Evolutionary conservation across 2,329 filamentous ascomycete genomes (phyloP).

Genomic region (Epichloe coenophiala): DNA sequence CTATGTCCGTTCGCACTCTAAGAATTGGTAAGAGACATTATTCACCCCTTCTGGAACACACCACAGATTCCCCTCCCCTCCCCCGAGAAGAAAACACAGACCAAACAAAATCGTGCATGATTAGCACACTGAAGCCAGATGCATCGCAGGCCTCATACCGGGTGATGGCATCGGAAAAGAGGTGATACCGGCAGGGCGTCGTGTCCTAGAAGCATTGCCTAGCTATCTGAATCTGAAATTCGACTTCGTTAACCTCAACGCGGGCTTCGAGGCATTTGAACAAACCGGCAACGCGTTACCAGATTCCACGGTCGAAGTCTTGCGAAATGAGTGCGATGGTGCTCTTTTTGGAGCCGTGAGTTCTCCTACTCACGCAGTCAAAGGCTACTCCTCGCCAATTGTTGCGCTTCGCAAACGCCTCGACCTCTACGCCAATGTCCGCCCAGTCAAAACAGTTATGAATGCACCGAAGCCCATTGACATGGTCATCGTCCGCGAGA

Average conservation of each 20-base stretch:
- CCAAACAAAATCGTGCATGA: not conserved
- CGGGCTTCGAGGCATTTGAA: constrained; percentile 89
- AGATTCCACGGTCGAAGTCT: constrained; percentile 76
- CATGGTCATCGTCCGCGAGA: constrained; percentile 96
- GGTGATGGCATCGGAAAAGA: constrained; percentile 97
- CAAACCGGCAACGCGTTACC: constrained; percentile 78
- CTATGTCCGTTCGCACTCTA: constrained; percentile 28
- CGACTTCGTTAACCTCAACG: constrained; percentile 84
- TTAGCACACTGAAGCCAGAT: not conserved
- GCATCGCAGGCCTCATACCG: constrained; percentile 73
- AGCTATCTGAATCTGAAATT: constrained; percentile 86
- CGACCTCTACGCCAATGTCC: constrained; percentile 92
- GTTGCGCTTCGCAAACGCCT: constrained; percentile 92
- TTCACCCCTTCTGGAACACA: no score
- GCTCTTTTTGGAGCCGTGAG: constrained; percentile 86
- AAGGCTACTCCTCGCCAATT: constrained; percentile 93
- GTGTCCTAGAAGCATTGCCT: constrained; percentile 83
- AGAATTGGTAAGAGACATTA: constrained; percentile 22
- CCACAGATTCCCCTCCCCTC: not conserved
- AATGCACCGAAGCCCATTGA: constrained; percentile 63
- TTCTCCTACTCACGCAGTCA: constrained; percentile 78
- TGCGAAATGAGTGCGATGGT: constrained; percentile 85
- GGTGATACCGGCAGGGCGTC: constrained; percentile 89
- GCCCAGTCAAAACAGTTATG: constrained; percentile 75
- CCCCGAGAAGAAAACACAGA: not conserved